These are phyloP conservation scores for Botryosphaeria dothidea DNA, from an alignment of 2,329 filamentous ascomycete species.

Conservation along the genomic window DNA sequence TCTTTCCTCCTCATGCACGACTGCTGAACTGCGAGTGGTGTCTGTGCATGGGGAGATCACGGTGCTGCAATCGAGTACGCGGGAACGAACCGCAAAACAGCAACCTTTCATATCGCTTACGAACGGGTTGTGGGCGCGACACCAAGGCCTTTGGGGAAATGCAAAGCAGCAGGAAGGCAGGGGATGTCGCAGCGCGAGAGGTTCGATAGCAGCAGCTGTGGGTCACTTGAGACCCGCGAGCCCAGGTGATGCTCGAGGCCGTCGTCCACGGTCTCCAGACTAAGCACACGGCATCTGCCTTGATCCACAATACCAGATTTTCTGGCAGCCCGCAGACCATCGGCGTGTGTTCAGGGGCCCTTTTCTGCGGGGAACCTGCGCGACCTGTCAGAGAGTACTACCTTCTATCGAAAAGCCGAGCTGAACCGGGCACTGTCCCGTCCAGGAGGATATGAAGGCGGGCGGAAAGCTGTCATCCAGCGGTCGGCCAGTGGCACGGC, in stretches of 20 bases:
- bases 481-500: background rate
- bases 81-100: constrained; percentile 12
- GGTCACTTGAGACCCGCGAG: background rate
- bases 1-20: constrained; percentile 4
- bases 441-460: background rate
- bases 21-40: background rate
- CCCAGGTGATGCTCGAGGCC: background rate
- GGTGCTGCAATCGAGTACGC: constrained; percentile 10
- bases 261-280: background rate
- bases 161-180: background rate
- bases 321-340: background rate
- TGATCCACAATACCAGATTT: background rate
- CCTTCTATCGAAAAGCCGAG: background rate
- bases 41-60: constrained; percentile 17
- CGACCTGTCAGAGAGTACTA: constrained; percentile 10
- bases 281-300: background rate
- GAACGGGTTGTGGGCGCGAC: background rate
- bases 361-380: background rate
- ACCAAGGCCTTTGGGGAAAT: background rate
- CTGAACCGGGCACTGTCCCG: background rate
- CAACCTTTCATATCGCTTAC: constrained; percentile 1
- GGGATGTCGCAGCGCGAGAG: background rate
- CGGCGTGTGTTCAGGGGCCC: background rate
- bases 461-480: background rate
- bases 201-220: background rate